Conservation (phyloP, 1,284 basidiomycete genomes). For the Rhodofomes roseus region DNA sequence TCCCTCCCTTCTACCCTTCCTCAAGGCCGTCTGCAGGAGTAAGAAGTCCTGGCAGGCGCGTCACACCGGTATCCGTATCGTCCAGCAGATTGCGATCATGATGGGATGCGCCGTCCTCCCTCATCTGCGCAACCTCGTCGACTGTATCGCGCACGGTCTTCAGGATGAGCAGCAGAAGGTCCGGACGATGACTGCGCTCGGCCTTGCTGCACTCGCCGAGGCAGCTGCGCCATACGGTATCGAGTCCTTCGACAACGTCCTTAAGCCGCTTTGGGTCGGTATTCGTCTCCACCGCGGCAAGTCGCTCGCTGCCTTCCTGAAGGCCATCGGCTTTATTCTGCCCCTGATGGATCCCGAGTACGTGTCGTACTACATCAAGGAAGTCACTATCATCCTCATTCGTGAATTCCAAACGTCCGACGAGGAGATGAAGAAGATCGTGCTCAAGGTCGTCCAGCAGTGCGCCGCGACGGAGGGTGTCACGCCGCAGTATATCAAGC, state of each 20-base stretch:
- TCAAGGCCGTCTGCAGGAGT: constrained; percentile 96
- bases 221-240: constrained; percentile 99
- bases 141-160: constrained; percentile 94
- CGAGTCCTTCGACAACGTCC: constrained; percentile 97
- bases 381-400: constrained; percentile 96
- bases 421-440: constrained; percentile 99
- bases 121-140: constrained; percentile 94
- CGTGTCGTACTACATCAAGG: constrained; percentile 96
- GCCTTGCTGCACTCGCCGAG: constrained; percentile 95
- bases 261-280: constrained; percentile 98
- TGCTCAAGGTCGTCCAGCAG: constrained; percentile 98
- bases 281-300: constrained; percentile 98
- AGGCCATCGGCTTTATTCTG: constrained; percentile 99
- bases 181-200: constrained; percentile 96
- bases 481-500: constrained; percentile 88
- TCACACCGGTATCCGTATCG: constrained; percentile 98
- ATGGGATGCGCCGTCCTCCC: constrained; percentile 99
- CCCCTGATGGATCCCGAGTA: constrained; percentile 99
- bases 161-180: constrained; percentile 99
- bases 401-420: constrained; percentile 99
- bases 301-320: constrained; percentile 96
- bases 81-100: constrained; percentile 99
- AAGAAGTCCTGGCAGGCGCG: constrained; percentile 99
- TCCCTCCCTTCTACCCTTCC: constrained; percentile 94
- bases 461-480: constrained; percentile 98